Evolutionary conservation across 2,329 filamentous ascomycete species (phyloP).

Genomic region (Calonectria hongkongensis): DNA sequence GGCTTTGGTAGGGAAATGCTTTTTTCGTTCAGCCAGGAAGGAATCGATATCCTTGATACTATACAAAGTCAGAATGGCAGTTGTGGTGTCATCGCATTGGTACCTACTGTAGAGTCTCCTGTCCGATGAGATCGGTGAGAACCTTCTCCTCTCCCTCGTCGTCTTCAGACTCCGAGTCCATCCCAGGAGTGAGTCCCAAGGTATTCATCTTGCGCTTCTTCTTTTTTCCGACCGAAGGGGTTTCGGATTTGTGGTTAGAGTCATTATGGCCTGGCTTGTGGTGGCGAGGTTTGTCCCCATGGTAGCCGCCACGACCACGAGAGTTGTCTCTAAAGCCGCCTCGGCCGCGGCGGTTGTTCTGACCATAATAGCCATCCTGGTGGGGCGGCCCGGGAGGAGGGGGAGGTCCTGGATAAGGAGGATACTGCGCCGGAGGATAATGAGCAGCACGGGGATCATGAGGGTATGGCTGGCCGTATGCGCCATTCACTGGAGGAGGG

Average conservation of each 20-base stretch:
- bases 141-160: slow-evolving; percentile 84
- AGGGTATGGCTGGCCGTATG: slow-evolving; percentile 64
- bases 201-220: slow-evolving; percentile 84
- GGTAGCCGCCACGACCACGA: slow-evolving; percentile 65
- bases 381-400: slow-evolving; percentile 59
- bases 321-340: slow-evolving; percentile 60
- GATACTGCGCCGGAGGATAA: slow-evolving; percentile 60
- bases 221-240: slow-evolving; percentile 74
- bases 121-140: slow-evolving; percentile 72
- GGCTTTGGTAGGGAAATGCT: slow-evolving; percentile 86
- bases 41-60: slow-evolving; percentile 82
- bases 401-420: slow-evolving; percentile 64
- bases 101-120: slow-evolving; percentile 74
- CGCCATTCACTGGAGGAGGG: slow-evolving; percentile 59
- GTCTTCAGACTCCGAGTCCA: slow-evolving; percentile 78
- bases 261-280: slow-evolving; percentile 62
- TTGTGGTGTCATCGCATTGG: background rate
- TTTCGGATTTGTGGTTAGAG: slow-evolving; percentile 60
- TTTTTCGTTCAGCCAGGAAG: slow-evolving; percentile 88
- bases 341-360: slow-evolving; percentile 60
- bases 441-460: slow-evolving; percentile 62
- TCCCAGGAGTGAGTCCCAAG: slow-evolving; percentile 81
- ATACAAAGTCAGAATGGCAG: slow-evolving; percentile 40
- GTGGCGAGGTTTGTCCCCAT: slow-evolving; percentile 65
- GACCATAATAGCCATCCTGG: slow-evolving; percentile 60